Conservation (phyloP, 345 rosid species). For the Salix purpurea region DNA sequence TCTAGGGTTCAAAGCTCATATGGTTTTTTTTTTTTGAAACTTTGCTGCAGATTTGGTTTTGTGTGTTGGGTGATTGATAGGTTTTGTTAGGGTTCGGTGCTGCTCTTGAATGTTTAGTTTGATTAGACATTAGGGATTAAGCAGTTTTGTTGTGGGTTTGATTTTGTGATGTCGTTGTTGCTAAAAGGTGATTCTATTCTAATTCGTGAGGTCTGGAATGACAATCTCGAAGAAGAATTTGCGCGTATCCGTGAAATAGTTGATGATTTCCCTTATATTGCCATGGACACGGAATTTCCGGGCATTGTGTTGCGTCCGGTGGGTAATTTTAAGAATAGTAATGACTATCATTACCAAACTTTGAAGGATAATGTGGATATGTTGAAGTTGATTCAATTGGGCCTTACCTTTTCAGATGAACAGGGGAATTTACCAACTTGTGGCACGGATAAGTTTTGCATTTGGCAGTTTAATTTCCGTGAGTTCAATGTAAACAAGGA, state of each 20-base stretch:
- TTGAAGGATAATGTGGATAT: constrained; percentile 61
- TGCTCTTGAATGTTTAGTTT: neutral
- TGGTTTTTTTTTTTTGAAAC: neutral
- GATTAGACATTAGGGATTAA: constrained; percentile 1
- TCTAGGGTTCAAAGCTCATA: neutral
- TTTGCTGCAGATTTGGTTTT: constrained; percentile 14
- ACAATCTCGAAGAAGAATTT: constrained; percentile 55
- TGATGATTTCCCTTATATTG: constrained; percentile 55
- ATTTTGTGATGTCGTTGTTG: constrained; percentile 47
- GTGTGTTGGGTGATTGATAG: neutral
- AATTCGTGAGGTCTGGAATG: constrained; percentile 71
- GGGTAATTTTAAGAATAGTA: constrained; percentile 45
- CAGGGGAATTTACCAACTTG: constrained; percentile 61
- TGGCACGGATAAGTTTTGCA: constrained; percentile 53
- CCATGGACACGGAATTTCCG: constrained; percentile 84
- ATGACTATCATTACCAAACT: constrained; percentile 52
- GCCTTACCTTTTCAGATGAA: constrained; percentile 64
- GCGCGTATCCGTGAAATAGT: constrained; percentile 44
- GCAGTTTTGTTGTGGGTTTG: neutral
- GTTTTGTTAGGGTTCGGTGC: constrained; percentile 1
- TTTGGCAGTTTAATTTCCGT: constrained; percentile 78
- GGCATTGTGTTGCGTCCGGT: constrained; percentile 57
- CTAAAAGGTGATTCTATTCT: constrained; percentile 46
- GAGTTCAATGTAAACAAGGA: constrained; percentile 56
- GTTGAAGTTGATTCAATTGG: constrained; percentile 72